Percentiles rank a stretch among this genome's conserved stretches.
Evolutionary conservation across 202 grass and related monocot genomes (phyloP).

Genomic region (Dendrocalamus latiflorus): DNA sequence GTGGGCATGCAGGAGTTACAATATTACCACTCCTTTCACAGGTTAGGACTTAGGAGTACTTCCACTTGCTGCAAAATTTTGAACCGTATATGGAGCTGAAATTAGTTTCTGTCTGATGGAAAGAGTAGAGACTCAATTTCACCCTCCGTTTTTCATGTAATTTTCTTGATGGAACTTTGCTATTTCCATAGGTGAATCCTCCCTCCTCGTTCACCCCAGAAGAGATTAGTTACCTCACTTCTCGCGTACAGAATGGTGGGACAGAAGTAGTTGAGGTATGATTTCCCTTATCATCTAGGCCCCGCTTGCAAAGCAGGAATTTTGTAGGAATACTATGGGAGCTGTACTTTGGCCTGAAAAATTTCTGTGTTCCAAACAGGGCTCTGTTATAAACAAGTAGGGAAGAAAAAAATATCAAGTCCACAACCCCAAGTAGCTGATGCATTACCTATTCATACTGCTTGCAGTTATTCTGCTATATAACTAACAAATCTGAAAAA

Average conservation of each 20-base stretch:
- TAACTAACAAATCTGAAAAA: not conserved
- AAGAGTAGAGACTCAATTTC: not conserved
- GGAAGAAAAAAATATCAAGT: too few species aligned
- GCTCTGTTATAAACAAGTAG: too few species aligned
- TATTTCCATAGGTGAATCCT: conserved; percentile 54
- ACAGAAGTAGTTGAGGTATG: conserved; percentile 98
- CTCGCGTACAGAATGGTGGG: conserved; percentile 93
- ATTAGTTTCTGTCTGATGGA: not conserved
- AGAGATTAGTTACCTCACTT: conserved; percentile 71
- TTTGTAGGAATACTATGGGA: too few species aligned
- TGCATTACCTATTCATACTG: not conserved
- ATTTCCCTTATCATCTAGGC: not conserved
- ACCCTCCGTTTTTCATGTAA: not conserved
- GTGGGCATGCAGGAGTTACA: conserved; percentile 83
- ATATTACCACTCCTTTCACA: conserved; percentile 94
- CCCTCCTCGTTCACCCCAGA: conserved; percentile 74
- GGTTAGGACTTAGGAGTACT: conserved; percentile 4
- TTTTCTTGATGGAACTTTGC: not conserved
- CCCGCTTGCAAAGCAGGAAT: too few species aligned
- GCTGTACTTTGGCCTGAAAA: too few species aligned
- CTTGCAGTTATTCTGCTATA: not conserved
- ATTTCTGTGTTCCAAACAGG: too few species aligned
- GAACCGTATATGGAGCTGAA: not conserved
- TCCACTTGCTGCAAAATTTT: not conserved
- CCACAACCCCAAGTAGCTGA: too few species aligned